Evolutionary conservation across 78 protist genomes (phyloP).

Genomic region (Pigoraptor vietnamica): DNA sequence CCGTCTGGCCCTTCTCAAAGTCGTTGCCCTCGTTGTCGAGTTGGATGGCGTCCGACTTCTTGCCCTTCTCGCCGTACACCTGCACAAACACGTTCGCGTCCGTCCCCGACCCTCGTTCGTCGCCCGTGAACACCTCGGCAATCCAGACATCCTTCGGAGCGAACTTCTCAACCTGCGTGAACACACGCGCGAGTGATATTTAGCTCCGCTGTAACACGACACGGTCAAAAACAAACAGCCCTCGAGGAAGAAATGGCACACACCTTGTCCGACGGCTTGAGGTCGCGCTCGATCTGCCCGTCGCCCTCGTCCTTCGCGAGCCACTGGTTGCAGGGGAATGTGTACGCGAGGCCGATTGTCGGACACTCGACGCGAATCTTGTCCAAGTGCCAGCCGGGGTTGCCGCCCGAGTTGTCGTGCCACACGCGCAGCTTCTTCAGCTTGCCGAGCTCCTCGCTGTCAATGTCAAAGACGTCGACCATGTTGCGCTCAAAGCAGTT

Average conservation of each 20-base stretch:
- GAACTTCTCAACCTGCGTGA: background rate
- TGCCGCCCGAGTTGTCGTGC: conserved; percentile 5
- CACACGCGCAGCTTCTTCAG: background rate
- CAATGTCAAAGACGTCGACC: background rate
- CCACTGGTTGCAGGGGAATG: conserved; percentile 8
- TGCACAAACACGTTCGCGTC: background rate
- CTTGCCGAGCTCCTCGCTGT: background rate
- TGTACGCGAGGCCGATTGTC: background rate
- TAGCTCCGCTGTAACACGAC: too few species aligned
- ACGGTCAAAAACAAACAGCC: too few species aligned
- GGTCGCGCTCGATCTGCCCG: background rate
- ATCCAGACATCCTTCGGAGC: background rate
- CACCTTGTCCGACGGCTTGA: background rate
- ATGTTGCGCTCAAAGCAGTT: background rate
- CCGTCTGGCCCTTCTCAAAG: background rate
- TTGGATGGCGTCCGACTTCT: background rate
- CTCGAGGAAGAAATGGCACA: too few species aligned
- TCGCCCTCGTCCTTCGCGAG: conserved; percentile 21
- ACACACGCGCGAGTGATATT: too few species aligned
- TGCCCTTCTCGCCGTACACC: conserved; percentile 9
- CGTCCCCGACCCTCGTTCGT: background rate
- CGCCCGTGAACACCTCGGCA: background rate
- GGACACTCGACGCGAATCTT: background rate
- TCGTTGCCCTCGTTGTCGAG: background rate
- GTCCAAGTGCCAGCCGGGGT: conserved; percentile 19